Evolutionary conservation across 179 eudicot species (phyloP).

Genomic region (Spergularia azorica): DNA sequence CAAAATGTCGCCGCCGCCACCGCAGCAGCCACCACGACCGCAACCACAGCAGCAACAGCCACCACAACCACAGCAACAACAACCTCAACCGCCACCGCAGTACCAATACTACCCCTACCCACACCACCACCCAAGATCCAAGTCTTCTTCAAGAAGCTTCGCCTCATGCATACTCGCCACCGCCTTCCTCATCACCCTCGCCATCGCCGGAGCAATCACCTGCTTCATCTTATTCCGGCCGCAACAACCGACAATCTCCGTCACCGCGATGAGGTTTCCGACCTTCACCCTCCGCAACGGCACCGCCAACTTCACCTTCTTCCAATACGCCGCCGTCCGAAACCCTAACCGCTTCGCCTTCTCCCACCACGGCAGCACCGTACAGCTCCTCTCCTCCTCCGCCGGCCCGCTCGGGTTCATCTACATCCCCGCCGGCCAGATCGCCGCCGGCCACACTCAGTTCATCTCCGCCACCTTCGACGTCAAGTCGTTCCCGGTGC

Average conservation of each 20-base stretch:
- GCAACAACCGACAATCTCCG: constrained; percentile 58
- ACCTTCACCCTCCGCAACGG: constrained; percentile 29
- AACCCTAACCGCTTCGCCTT: constrained; percentile 78
- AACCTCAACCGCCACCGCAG: constrained; percentile 13
- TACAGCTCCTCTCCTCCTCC: constrained; percentile 56
- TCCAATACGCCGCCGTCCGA: constrained; percentile 64
- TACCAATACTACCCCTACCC: constrained; percentile 24
- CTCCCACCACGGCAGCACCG: constrained; percentile 83
- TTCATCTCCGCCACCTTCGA: constrained; percentile 75
- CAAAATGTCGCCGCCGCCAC: too few relatives aligned
- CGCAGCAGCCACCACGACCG: constrained; percentile 16
- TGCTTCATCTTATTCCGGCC: constrained; percentile 82
- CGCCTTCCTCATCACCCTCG: constrained; percentile 52
- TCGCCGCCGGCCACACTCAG: constrained; percentile 61
- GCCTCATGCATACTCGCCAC: constrained; percentile 84
- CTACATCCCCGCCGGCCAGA: constrained; percentile 75
- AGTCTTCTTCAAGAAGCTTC: constrained; percentile 26
- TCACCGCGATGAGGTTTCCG: constrained; percentile 66
- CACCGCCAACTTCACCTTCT: constrained; percentile 55
- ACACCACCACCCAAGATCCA: constrained; percentile 19
- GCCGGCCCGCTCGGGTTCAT: constrained; percentile 58
- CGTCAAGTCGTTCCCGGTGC: constrained; percentile 55
- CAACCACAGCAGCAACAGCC: constrained; percentile 9
- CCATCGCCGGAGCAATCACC: constrained; percentile 38
- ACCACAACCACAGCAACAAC: too few relatives aligned